Evolutionary conservation across 345 rosid genomes (phyloP).

Genomic region (Eucalyptus tenuipes): DNA sequence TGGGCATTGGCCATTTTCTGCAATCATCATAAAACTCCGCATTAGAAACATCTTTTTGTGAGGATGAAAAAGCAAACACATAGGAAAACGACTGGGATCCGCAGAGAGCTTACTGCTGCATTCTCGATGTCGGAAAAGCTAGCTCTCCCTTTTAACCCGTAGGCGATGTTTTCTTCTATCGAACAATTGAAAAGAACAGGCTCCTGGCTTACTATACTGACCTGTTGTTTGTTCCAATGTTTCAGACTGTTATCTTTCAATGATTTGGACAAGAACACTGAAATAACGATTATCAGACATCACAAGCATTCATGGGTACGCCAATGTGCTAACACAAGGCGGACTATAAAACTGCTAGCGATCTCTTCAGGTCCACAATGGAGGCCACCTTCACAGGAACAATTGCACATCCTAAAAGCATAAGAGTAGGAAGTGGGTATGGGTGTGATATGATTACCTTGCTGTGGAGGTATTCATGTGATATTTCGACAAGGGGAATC

Average conservation of each 20-base stretch:
- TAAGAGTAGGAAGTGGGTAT: background rate
- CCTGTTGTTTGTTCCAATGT: slow-evolving; percentile 15
- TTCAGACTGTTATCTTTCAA: background rate
- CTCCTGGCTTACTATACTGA: slow-evolving; percentile 97
- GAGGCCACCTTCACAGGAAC: background rate
- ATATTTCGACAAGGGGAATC: slow-evolving; percentile 65
- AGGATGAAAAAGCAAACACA: background rate
- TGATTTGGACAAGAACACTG: background rate
- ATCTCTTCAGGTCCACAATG: background rate
- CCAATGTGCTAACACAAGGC: background rate
- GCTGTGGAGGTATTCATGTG: slow-evolving; percentile 71
- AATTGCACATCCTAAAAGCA: background rate
- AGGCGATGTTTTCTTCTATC: slow-evolving; percentile 47
- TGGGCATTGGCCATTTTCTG: slow-evolving; percentile 99
- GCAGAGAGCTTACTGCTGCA: slow-evolving; percentile 44
- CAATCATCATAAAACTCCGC: background rate
- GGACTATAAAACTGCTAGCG: background rate
- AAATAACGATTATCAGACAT: background rate
- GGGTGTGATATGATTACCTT: slow-evolving; percentile 22
- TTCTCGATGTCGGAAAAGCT: slow-evolving; percentile 41
- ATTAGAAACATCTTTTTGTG: background rate
- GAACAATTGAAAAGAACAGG: slow-evolving; percentile 70
- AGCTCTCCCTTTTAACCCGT: slow-evolving; percentile 59
- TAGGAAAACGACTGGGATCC: background rate
- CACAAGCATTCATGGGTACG: background rate